Evolutionary conservation across 257 asterid genomes (phyloP).

Genomic region (Nicotiana noctiflora): DNA sequence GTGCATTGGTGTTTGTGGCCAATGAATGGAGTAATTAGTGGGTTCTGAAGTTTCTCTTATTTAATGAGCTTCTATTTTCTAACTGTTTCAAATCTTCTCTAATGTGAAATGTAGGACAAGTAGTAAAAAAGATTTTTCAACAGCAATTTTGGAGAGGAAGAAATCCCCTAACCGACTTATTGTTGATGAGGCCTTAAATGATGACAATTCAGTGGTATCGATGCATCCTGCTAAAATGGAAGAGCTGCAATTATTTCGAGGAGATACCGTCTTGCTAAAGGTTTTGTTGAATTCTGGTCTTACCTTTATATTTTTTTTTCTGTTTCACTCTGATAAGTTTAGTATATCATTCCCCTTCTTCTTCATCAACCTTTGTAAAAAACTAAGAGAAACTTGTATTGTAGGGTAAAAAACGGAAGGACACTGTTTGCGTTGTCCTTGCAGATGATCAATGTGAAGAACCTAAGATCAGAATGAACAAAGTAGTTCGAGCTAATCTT

Average conservation of each 20-base stretch:
- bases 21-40: not conserved
- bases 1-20: not conserved
- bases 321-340: not conserved
- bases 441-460: slow-evolving; percentile 72
- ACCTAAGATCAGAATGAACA: slow-evolving; percentile 76
- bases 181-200: slow-evolving; percentile 78
- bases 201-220: slow-evolving; percentile 78
- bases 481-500: slow-evolving; percentile 64
- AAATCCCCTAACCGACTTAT: slow-evolving; percentile 71
- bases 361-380: not conserved
- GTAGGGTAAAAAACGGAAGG: slow-evolving; percentile 82
- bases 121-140: slow-evolving; percentile 67
- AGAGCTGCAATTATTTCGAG: slow-evolving; percentile 83
- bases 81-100: not conserved
- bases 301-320: not conserved
- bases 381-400: not conserved
- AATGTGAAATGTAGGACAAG: slow-evolving; percentile 43
- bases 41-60: not conserved
- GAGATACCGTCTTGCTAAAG: slow-evolving; percentile 79
- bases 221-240: slow-evolving; percentile 79
- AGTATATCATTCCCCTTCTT: no score
- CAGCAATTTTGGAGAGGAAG: slow-evolving; percentile 82
- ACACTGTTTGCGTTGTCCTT: slow-evolving; percentile 68
- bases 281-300: slow-evolving; percentile 21
- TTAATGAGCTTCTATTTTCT: not conserved